Percentiles rank a stretch among this genome's conserved stretches.
Evolutionary conservation across 2,329 filamentous ascomycete species (phyloP).

Genomic region (Fusarium buharicum): DNA sequence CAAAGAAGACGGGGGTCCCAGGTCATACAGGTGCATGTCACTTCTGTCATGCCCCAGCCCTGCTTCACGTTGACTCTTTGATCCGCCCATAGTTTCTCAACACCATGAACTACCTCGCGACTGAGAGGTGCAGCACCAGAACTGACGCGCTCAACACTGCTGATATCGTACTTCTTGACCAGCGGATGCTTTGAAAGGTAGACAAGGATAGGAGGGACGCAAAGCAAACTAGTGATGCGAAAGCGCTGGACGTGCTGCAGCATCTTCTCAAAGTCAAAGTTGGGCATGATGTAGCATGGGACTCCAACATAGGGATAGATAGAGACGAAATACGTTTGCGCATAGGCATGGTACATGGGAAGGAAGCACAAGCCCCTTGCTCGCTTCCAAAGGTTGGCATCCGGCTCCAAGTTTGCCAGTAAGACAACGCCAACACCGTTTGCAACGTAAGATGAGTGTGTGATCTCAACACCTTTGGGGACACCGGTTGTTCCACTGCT

Average conservation of each 20-base stretch:
- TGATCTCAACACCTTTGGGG: conserved; percentile 84
- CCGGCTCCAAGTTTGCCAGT: conserved; percentile 54
- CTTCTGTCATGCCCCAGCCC: conserved; percentile 90
- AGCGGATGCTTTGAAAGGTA: conserved; percentile 76
- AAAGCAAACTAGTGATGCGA: conserved; percentile 70
- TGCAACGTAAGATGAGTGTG: conserved; percentile 77
- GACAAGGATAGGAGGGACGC: conserved; percentile 81
- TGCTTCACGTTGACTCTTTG: conserved; percentile 60
- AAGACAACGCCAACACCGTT: conserved; percentile 70
- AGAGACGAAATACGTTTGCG: conserved; percentile 75
- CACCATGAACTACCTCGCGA: conserved; percentile 56
- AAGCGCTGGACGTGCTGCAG: conserved; percentile 74
- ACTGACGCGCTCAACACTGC: conserved; percentile 66
- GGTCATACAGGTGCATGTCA: conserved; percentile 74
- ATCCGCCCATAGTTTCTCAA: conserved; percentile 62
- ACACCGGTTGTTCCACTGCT: conserved; percentile 80
- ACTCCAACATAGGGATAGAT: conserved; percentile 63
- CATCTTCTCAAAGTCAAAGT: conserved; percentile 79
- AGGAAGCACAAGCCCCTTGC: conserved; percentile 70
- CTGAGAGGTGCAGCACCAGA: conserved; percentile 77
- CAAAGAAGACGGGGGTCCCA: conserved; percentile 71
- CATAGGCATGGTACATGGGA: conserved; percentile 79
- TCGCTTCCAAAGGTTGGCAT: conserved; percentile 54
- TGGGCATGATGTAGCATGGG: conserved; percentile 80
- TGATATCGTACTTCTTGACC: conserved; percentile 74